Evolutionary conservation across 2,329 filamentous ascomycete genomes (phyloP).

Genomic region (Ilyonectria sp.): DNA sequence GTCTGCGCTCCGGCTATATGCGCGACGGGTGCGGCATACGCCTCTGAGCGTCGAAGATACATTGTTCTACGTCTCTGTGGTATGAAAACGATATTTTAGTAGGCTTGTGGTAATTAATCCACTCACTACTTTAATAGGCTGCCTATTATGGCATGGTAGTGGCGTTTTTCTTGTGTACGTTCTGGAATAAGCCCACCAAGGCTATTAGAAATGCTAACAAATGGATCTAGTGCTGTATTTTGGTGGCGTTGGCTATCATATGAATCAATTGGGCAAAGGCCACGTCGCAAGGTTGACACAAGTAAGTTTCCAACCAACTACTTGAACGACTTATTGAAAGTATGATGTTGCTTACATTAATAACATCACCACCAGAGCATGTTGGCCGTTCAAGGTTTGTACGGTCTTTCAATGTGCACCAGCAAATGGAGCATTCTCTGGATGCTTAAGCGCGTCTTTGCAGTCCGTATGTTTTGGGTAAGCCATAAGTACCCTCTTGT

Average conservation of each 20-base stretch:
- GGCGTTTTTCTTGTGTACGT: slow-evolving; percentile 29
- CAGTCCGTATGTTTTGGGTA: slow-evolving; percentile 28
- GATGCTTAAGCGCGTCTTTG: slow-evolving; percentile 37
- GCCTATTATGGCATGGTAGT: slow-evolving; percentile 33
- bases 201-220: not conserved
- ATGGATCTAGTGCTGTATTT: slow-evolving; percentile 26
- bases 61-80: slow-evolving; percentile 36
- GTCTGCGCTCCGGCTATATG: slow-evolving; percentile 28
- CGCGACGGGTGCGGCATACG: slow-evolving; percentile 26
- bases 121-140: slow-evolving; percentile 18
- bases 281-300: slow-evolving; percentile 34
- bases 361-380: slow-evolving; percentile 20
- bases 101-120: not conserved
- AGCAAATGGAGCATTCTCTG: slow-evolving; percentile 38
- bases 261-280: slow-evolving; percentile 25
- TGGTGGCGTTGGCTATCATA: slow-evolving; percentile 35
- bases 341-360: not conserved
- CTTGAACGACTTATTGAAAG: not conserved
- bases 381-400: slow-evolving; percentile 34
- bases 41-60: slow-evolving; percentile 33
- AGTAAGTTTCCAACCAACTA: slow-evolving; percentile 12
- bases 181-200: too few relatives aligned
- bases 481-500: not conserved
- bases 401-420: slow-evolving; percentile 34
- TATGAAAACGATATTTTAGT: slow-evolving; percentile 12